Percentiles rank a stretch among this genome's conserved stretches.
Evolutionary conservation across 2,329 filamentous ascomycete species (phyloP).

Genomic region (Cordyceps tenuipes): DNA sequence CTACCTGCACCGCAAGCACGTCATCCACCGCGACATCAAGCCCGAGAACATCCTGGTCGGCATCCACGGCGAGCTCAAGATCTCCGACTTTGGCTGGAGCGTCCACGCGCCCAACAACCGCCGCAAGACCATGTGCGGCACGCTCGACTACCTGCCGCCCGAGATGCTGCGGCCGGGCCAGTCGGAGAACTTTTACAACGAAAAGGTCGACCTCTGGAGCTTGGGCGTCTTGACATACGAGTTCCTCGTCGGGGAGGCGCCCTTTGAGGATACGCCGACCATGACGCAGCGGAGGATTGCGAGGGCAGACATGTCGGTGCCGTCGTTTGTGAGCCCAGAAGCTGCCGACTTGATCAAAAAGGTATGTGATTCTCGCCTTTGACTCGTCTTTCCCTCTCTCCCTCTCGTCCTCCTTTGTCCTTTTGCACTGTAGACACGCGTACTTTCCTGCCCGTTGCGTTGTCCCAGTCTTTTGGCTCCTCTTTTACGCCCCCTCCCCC

Average conservation of each 20-base stretch:
- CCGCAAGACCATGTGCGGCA: slow-evolving; percentile 92
- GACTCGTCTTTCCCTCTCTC: background rate
- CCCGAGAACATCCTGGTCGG: slow-evolving; percentile 95
- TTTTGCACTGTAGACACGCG: too few species aligned
- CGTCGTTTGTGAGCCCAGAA: slow-evolving; percentile 81
- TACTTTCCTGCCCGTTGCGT: background rate
- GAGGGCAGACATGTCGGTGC: slow-evolving; percentile 84
- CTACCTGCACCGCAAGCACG: slow-evolving; percentile 92
- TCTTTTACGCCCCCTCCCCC: background rate
- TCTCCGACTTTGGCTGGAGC: slow-evolving; percentile 97
- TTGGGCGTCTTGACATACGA: slow-evolving; percentile 93
- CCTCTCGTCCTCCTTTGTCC: background rate
- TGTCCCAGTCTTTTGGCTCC: background rate
- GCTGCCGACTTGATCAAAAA: slow-evolving; percentile 87
- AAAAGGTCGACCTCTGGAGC: slow-evolving; percentile 96
- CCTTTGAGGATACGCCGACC: slow-evolving; percentile 89
- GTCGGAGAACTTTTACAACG: slow-evolving; percentile 81
- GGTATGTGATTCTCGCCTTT: slow-evolving; percentile 49
- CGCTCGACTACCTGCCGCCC: slow-evolving; percentile 91
- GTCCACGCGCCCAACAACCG: slow-evolving; percentile 95
- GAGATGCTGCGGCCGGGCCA: slow-evolving; percentile 88
- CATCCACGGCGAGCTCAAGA: slow-evolving; percentile 96
- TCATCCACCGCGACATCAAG: slow-evolving; percentile 97
- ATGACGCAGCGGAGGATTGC: slow-evolving; percentile 92
- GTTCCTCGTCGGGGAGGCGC: slow-evolving; percentile 90